Evolutionary conservation across 2,329 filamentous ascomycete genomes (phyloP).

Genomic region (Cryphonectria japonica): DNA sequence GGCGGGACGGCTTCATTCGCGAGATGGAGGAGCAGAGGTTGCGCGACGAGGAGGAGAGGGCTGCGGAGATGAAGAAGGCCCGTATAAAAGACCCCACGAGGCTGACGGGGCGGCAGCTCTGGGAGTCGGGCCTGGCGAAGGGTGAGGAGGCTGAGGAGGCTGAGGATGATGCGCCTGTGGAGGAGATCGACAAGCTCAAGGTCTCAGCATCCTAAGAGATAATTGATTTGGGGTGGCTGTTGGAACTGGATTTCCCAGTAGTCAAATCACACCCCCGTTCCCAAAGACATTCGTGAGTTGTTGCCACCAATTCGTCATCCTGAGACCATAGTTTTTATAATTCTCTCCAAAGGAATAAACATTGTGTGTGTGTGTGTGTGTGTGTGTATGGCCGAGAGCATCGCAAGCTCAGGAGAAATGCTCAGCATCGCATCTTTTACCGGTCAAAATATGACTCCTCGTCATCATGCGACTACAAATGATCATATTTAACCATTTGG

Average conservation of each 20-base stretch:
- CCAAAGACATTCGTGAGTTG: background rate
- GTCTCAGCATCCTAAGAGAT: conserved; percentile 56
- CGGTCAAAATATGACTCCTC: background rate
- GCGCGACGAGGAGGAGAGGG: conserved; percentile 73
- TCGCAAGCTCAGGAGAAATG: too few species aligned
- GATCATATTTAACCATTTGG: background rate
- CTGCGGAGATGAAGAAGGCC: conserved; percentile 81
- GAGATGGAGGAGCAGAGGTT: conserved; percentile 79
- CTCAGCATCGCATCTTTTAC: background rate
- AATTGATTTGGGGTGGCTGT: background rate
- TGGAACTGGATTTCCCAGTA: background rate
- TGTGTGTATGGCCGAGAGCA: too few species aligned
- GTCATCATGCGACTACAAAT: background rate
- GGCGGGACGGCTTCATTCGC: conserved; percentile 75
- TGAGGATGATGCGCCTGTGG: conserved; percentile 66
- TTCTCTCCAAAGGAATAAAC: too few species aligned
- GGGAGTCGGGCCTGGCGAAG: conserved; percentile 73
- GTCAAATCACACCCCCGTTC: background rate
- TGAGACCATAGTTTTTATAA: background rate
- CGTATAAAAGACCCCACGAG: conserved; percentile 74
- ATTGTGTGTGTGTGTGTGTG: too few species aligned
- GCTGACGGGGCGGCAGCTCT: conserved; percentile 75
- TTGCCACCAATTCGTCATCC: background rate
- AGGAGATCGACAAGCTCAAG: conserved; percentile 72
- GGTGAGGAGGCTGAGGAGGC: conserved; percentile 69